These are phyloP conservation scores for Neurospora tetraspora DNA, from an alignment of 495 filamentous ascomycete genomes.

Conservation along the genomic window DNA sequence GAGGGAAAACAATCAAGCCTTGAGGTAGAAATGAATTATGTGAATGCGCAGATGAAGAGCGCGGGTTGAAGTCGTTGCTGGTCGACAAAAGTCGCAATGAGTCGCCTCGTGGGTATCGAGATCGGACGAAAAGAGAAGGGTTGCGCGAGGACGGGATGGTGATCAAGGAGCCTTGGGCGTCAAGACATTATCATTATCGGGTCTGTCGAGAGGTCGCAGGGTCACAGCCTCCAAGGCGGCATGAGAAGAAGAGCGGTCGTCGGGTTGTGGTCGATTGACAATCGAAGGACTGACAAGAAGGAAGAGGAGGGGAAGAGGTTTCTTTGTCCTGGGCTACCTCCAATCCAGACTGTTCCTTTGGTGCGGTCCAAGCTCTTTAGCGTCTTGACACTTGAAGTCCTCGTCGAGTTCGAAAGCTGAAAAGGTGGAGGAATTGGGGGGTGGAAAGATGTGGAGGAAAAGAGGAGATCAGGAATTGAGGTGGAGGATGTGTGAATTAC, in stretches of 20 bases:
- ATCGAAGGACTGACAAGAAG: conserved; percentile 1
- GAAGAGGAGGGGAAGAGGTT: background rate
- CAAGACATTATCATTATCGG: conserved; percentile 15
- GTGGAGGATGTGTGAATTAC: background rate
- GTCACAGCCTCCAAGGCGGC: too few species aligned
- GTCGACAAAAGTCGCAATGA: background rate
- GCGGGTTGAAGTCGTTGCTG: background rate
- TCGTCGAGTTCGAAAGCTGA: background rate
- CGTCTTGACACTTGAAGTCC: background rate
- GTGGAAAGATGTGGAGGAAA: background rate
- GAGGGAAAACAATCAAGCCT: background rate
- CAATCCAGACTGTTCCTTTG: background rate
- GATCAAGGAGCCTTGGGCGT: conserved; percentile 8
- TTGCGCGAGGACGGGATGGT: background rate
- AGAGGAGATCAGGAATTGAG: background rate
- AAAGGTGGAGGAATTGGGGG: background rate
- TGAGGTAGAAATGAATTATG: background rate
- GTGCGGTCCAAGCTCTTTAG: background rate
- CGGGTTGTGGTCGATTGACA: conserved; percentile 3
- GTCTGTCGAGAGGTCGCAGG: conserved; percentile 3
- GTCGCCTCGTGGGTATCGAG: background rate
- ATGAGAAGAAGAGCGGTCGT: too few species aligned
- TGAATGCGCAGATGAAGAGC: background rate
- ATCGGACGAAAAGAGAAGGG: background rate
- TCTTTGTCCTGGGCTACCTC: background rate